These are phyloP conservation scores for Coemansia sp. DNA, from an alignment of 192 early-diverging fungal genomes.

Conservation along the genomic window DNA sequence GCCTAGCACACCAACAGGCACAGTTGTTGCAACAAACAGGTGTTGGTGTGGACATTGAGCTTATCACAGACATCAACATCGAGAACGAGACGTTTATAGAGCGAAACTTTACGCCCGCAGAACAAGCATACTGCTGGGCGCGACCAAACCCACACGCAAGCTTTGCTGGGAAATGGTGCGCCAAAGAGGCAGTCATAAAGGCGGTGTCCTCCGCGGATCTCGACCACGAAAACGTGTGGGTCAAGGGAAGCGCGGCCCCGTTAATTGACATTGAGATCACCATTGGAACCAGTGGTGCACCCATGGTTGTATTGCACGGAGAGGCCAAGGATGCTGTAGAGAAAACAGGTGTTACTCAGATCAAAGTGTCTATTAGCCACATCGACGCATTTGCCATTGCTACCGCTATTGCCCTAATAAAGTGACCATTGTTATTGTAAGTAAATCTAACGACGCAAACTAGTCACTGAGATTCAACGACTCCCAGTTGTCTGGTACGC, in stretches of 20 bases:
- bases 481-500: constrained; percentile 47
- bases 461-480: constrained; percentile 21
- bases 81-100: constrained; percentile 84
- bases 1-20: constrained; percentile 23
- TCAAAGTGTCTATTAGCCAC: constrained; percentile 94
- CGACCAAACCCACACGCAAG: constrained; percentile 75
- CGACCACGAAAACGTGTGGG: constrained; percentile 64
- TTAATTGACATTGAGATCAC: constrained; percentile 88
- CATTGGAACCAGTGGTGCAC: constrained; percentile 69
- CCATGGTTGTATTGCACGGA: constrained; percentile 78
- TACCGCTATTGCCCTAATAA: constrained; percentile 66
- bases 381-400: constrained; percentile 88
- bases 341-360: constrained; percentile 67
- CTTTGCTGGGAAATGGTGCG: constrained; percentile 93
- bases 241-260: constrained; percentile 80
- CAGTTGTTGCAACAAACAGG: constrained; percentile 21
- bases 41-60: constrained; percentile 89
- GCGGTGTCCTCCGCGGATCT: constrained; percentile 71
- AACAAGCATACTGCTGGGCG: constrained; percentile 75
- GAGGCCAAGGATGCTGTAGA: constrained; percentile 72
- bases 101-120: constrained; percentile 86
- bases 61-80: constrained; percentile 76
- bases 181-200: constrained; percentile 96
- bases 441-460: background rate
- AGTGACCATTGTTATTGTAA: background rate